Evolutionary conservation across 2,329 filamentous ascomycete species (phyloP).

Genomic region (Aspergillus pseudonomiae): DNA sequence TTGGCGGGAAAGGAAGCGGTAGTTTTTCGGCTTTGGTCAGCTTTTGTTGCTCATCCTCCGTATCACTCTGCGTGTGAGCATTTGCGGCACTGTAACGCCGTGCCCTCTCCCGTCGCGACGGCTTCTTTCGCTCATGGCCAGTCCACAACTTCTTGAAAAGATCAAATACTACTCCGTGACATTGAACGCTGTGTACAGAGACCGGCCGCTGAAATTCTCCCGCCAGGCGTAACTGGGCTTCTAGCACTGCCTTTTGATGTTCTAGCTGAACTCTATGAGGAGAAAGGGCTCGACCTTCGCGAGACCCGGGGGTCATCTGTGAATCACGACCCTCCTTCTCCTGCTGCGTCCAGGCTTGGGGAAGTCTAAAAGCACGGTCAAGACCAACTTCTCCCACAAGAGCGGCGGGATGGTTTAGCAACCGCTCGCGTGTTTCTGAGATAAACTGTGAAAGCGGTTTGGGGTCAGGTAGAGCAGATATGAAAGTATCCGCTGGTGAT

Average conservation of each 20-base stretch:
- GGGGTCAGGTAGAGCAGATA: conserved; percentile 57
- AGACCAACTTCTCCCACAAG: conserved; percentile 66
- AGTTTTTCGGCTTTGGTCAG: neutral
- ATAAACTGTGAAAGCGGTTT: conserved; percentile 57
- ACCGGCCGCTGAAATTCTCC: conserved; percentile 61
- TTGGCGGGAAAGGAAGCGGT: conserved; percentile 73
- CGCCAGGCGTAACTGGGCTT: conserved; percentile 60
- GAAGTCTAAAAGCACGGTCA: conserved; percentile 64
- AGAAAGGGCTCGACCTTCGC: conserved; percentile 61
- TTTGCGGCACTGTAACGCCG: conserved; percentile 35
- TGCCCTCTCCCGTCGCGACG: conserved; percentile 54
- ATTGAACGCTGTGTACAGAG: conserved; percentile 66
- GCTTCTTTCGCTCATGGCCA: conserved; percentile 55
- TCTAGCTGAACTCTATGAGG: conserved; percentile 59
- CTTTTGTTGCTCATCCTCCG: conserved; percentile 26
- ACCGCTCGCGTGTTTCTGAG: conserved; percentile 50
- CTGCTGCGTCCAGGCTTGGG: conserved; percentile 50
- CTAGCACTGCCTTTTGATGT: conserved; percentile 62
- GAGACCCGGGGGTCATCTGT: conserved; percentile 59
- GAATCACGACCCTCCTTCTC: conserved; percentile 37
- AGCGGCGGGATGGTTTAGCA: conserved; percentile 56
- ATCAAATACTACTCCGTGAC: conserved; percentile 62
- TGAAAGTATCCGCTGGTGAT: conserved; percentile 47
- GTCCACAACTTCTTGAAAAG: conserved; percentile 60
- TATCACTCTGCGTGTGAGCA: conserved; percentile 34